These are phyloP conservation scores for Pleurotus ostreatus DNA, from an alignment of 768 basidiomycete species.

Conservation along the genomic window DNA sequence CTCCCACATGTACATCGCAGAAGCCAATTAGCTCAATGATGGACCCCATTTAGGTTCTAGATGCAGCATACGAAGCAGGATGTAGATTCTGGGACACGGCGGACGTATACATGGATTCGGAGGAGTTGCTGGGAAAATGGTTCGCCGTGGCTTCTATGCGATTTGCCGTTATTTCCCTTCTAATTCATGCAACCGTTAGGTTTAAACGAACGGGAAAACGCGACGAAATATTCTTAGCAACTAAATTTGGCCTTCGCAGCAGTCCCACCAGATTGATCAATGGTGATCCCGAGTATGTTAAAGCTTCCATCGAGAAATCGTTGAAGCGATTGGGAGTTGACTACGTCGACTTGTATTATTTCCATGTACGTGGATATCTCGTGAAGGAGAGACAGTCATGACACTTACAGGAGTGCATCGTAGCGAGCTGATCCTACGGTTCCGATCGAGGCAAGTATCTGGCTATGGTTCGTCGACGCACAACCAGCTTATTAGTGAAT, in stretches of 20 bases:
- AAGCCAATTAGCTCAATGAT: not conserved
- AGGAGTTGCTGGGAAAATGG: constrained; percentile 43
- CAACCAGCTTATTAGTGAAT: not conserved
- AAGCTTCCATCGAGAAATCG: constrained; percentile 31
- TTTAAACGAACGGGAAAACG: constrained; percentile 49
- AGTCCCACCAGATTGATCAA: constrained; percentile 14
- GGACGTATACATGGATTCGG: constrained; percentile 41
- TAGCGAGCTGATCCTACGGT: constrained; percentile 34
- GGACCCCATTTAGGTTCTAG: constrained; percentile 27
- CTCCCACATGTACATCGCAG: not conserved
- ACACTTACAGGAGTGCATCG: constrained; percentile 6
- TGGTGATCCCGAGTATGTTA: constrained; percentile 35
- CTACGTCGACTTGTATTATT: constrained; percentile 42
- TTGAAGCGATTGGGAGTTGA: constrained; percentile 38
- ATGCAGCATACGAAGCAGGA: constrained; percentile 35
- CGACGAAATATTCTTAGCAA: constrained; percentile 55
- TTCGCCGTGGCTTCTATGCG: constrained; percentile 7
- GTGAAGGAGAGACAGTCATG: not conserved
- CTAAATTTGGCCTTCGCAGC: constrained; percentile 35
- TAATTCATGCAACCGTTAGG: constrained; percentile 20
- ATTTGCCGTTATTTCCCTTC: too few relatives aligned
- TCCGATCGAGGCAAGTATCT: constrained; percentile 41
- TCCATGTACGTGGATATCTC: constrained; percentile 25
- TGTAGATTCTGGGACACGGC: constrained; percentile 49
- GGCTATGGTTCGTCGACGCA: not conserved